Conservation (phyloP, 345 rosid genomes). For the Laguncularia racemosa region DNA sequence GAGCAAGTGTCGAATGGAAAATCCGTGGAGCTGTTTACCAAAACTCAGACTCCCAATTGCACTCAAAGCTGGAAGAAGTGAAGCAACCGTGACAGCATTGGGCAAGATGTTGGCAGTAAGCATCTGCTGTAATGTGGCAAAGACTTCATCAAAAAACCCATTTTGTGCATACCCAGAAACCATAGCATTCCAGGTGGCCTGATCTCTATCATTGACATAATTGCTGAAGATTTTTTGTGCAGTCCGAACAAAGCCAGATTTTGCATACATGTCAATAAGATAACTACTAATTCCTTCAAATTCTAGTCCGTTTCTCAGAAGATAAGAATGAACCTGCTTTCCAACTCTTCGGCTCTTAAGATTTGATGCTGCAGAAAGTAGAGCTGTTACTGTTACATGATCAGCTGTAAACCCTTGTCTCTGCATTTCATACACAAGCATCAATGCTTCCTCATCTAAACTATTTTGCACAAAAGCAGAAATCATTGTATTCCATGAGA, state of each 20-base stretch:
- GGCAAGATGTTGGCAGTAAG: slow-evolving; percentile 49
- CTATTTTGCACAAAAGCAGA: slow-evolving; percentile 82
- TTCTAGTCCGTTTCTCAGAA: slow-evolving; percentile 53
- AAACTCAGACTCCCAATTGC: slow-evolving; percentile 48
- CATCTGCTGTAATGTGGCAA: slow-evolving; percentile 49
- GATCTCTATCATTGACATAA: slow-evolving; percentile 36
- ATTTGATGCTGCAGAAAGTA: slow-evolving; percentile 88
- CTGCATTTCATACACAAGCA: slow-evolving; percentile 83
- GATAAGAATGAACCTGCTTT: slow-evolving; percentile 75
- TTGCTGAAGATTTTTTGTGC: slow-evolving; percentile 41
- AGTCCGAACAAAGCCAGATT: slow-evolving; percentile 56
- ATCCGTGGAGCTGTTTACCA: slow-evolving; percentile 79
- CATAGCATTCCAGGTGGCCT: slow-evolving; percentile 88
- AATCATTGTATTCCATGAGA: slow-evolving; percentile 85
- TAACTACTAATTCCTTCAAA: slow-evolving; percentile 79
- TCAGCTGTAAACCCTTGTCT: slow-evolving; percentile 56
- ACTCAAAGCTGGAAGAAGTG: slow-evolving; percentile 76
- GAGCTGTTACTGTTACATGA: slow-evolving; percentile 61
- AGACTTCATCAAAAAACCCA: slow-evolving; percentile 50
- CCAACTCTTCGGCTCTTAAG: slow-evolving; percentile 58
- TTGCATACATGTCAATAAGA: slow-evolving; percentile 82
- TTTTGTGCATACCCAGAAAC: slow-evolving; percentile 77
- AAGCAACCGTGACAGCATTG: slow-evolving; percentile 66
- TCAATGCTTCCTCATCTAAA: slow-evolving; percentile 74
- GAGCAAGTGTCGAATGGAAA: slow-evolving; percentile 51